Evolutionary conservation across 768 basidiomycete genomes (phyloP), one percentile per base, ranked within the genome.

Genomic region (Amanita muscaria): DNA sequence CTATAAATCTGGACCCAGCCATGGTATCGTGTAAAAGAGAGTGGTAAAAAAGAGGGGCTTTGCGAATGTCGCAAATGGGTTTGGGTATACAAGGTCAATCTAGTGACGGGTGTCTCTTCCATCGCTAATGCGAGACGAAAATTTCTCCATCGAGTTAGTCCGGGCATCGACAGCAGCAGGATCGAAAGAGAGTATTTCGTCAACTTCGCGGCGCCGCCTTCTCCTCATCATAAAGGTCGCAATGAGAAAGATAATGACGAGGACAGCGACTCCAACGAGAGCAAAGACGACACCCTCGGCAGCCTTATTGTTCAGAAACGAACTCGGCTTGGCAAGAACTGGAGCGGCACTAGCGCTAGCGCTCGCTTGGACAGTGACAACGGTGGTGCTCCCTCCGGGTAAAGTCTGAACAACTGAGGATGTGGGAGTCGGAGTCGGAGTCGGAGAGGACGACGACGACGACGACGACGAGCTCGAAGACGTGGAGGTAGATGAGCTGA

Each of bases 251-350:
- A 82, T 32, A 43, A 77, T 35, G 36, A 73, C 49, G 34, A 80
- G 67, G 1, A 53, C 72, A 23, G 70, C 51, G 30, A 81, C 40
- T 11, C 74, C 80, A 31, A 68, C 65, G 15, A 79, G 40, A 23
- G 69, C 61, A 47, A 86, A 81, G 12, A 84, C 69, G 7, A 73
- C 60, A 5, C 76, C 76, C 32, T 75, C 72, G n/a, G 79, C 64
- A n/a, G 73, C 65, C 59, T 77, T 82, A 60, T 86, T 80, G 47
- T 77, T 60, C 29, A 86, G 56, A 62, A 88, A 87, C 9, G 68
- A 53, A 7, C 59, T 53, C n/a, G 57, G 31, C 12, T 56, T 38
- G 2, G 61, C 14, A 16, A 49, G 11, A 22, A 42, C 11, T 1
- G 56, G 19, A 14, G 48, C 48, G 2, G 66, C 49, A 23, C 60